Evolutionary conservation across 2,329 filamentous ascomycete genomes (phyloP), one percentile per base, ranked within the genome.

Genomic region (Endoconidiophora polonica): DNA sequence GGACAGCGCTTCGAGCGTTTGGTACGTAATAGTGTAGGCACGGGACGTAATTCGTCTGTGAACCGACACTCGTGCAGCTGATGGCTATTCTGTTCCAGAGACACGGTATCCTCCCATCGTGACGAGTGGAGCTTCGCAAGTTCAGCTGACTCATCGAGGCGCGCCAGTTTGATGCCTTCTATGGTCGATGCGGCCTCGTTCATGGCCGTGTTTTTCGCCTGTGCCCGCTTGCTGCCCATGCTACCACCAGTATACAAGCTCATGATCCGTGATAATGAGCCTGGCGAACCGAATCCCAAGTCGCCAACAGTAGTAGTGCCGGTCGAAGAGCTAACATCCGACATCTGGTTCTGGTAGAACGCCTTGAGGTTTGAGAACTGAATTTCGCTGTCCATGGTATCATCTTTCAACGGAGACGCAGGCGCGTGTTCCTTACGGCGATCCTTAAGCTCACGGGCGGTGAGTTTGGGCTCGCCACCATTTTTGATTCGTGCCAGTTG

Each of bases 1-100:
- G 86, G 83, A 64, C 91, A 98, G 43, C 91, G 85, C 67, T 95
- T 96, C 18, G 86, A 87, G 37, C 90, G 83, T 61, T 95, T 95
- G 0, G 90, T 94, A 51, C 86, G 81, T 12, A 98, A 76, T 2
- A 93, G 74, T 14, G 84, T 82, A 0, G 88, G 81, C 12, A 88
- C 74, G 0, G 91, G 91, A 24, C 86, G 81, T 4, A 96, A 75
- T 18, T 90, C 77, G 48, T 81, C 74, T 1, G 76, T 66, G 60
- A 91, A 88, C 5, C 74, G 76, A 20, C 41, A 48, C 48, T 68
- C 76, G 65, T 65, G 72, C 59, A 68, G 55, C 54, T 77, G 75
- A 12, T 57, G 63, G 44, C 59, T 71, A 63, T 65, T 64, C 56
- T 77, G 74, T 18, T 68, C 63, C 14, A 59, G 55, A 0, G 72